Percentiles rank a stretch among this genome's conserved stretches.
Evolutionary conservation across 1,284 basidiomycete species (phyloP).

Genomic region (Phylloporus gajari): DNA sequence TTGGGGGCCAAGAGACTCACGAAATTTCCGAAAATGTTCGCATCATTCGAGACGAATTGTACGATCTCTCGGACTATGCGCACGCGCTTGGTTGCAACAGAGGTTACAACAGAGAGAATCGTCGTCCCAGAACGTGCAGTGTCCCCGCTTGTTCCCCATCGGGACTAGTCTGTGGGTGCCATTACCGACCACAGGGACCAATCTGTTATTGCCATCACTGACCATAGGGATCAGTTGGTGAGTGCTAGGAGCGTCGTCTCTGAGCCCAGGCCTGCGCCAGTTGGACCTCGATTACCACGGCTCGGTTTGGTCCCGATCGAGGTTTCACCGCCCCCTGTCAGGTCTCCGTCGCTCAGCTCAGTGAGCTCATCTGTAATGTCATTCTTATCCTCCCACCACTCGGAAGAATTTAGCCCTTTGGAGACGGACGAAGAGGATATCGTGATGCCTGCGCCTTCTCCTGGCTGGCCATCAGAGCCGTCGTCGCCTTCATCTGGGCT

Average conservation of each 20-base stretch:
- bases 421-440: constrained; percentile 46
- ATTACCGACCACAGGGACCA: constrained; percentile 29
- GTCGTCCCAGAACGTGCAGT: constrained; percentile 25
- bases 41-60: constrained; percentile 70
- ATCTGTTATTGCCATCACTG: constrained; percentile 50
- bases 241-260: constrained; percentile 44
- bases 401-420: constrained; percentile 68
- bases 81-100: constrained; percentile 33
- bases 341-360: constrained; percentile 60
- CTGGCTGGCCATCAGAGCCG: constrained; percentile 44
- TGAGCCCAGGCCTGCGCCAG: constrained; percentile 37
- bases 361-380: constrained; percentile 60
- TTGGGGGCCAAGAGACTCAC: constrained; percentile 66
- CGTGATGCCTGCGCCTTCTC: constrained; percentile 32
- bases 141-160: constrained; percentile 44
- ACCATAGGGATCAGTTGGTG: constrained; percentile 53
- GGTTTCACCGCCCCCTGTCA: constrained; percentile 54
- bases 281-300: constrained; percentile 37
- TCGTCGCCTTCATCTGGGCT: constrained; percentile 47
- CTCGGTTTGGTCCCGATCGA: constrained; percentile 32
- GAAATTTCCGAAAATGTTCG: constrained; percentile 70
- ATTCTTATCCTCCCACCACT: constrained; percentile 79
- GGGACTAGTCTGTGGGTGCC: constrained; percentile 56
- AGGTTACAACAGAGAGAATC: constrained; percentile 26
- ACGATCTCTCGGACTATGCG: constrained; percentile 61